Base-by-base conservation (phyloP, 495 filamentous ascomycete species). In the Pyronema omphalodes region DNA sequence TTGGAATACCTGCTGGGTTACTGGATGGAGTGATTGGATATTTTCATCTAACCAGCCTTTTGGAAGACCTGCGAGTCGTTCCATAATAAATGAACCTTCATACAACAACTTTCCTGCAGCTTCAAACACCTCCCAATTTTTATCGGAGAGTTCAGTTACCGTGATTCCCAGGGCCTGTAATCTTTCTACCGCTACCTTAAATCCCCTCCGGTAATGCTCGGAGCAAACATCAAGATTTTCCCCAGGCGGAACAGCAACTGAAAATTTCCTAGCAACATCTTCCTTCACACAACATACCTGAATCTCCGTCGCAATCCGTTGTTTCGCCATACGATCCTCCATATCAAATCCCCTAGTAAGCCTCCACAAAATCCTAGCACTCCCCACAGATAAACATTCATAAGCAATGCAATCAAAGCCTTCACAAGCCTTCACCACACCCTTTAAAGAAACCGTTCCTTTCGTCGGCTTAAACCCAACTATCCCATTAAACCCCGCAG, bases 381-480 rank as follows among this genome's bases (percentile, higher is more conserved):
- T 77, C 6, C 67, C 61, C 9, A 78, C 67, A 34, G 51, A 34
- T 14, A 62, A 57, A 1, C 78, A 71, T 49, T 79, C 69, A 51
- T 82, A 71, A 3, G 78, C 72, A 37, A 81, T 72, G 53, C 75
- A 80, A 64, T 83, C 79, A 11, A 80, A 69, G 2, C 71, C 76
- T n/a, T 71, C 66, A 57, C 76, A 82, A 23, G 80, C 80, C 11
- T 79, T 79, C 11, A 72, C 70, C 3, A 81, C 72, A 4, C 80
- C 80, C 3, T 65, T 59, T 17, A 74, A 71, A 3, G 75, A 77
- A 40, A 83, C 66, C 3, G 76, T 75, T 9, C 80, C 79, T 52
- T 77, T 74, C 2, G 80, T 83, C 1, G 80, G 80, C 57, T 83
- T 83, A 65, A 76, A 78, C 12, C 80, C 80, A n/a, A 80, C 71